Conservation (phyloP, 2,329 filamentous ascomycete genomes). For the Botrytis aclada region DNA sequence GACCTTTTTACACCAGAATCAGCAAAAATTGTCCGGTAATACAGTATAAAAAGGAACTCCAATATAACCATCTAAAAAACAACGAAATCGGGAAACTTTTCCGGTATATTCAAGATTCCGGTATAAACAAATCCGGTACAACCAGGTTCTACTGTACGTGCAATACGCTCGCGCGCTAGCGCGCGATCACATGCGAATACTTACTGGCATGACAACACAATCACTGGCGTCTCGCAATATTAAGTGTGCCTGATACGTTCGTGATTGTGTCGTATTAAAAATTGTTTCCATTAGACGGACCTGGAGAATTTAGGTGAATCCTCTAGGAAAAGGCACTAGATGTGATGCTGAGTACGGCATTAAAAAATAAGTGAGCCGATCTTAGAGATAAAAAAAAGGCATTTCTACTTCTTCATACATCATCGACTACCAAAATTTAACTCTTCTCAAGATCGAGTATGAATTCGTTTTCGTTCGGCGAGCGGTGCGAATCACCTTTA, state of each 20-base stretch:
- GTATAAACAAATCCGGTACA: too few species aligned
- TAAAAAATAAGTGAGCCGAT: not conserved
- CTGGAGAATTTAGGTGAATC: not conserved
- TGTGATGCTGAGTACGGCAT: not conserved
- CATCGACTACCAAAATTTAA: not conserved
- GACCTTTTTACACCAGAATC: too few species aligned
- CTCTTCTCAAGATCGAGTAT: not conserved
- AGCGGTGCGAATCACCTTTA: fast-evolving
- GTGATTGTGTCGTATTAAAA: not conserved
- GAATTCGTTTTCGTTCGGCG: not conserved
- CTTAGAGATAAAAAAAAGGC: not conserved
- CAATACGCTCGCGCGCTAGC: too few species aligned
- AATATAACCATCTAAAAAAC: too few species aligned
- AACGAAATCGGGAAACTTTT: too few species aligned
- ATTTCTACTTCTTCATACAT: not conserved
- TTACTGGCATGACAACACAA: fast-evolving
- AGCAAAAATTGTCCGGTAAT: too few species aligned
- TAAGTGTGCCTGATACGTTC: not conserved
- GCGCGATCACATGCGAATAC: too few species aligned
- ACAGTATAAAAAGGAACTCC: too few species aligned
- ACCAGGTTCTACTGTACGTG: too few species aligned
- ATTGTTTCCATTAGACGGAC: not conserved
- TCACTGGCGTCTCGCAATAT: too few species aligned
- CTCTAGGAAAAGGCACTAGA: not conserved
- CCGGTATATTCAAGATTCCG: too few species aligned